These are phyloP conservation scores for Huntiella abstrusa DNA, from an alignment of 2,329 filamentous ascomycete genomes.

Conservation along the genomic window DNA sequence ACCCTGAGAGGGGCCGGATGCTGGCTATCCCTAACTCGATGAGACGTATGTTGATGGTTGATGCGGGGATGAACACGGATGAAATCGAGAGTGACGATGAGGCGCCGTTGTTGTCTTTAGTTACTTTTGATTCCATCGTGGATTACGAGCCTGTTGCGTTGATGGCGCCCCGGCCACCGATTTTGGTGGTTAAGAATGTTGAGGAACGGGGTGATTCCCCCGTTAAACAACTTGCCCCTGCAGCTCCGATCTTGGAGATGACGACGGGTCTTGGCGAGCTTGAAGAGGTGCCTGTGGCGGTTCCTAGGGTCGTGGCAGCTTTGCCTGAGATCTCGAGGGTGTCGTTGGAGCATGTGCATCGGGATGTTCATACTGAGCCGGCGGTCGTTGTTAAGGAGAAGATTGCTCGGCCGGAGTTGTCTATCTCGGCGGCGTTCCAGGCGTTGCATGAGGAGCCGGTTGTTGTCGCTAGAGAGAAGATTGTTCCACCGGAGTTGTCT, in stretches of 20 bases:
- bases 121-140: conserved; percentile 3
- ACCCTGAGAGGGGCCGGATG: conserved; percentile 3
- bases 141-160: conserved; percentile 6
- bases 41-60: conserved; percentile 30
- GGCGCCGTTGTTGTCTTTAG: conserved; percentile 12
- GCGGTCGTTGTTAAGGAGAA: too few species aligned
- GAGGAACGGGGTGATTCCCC: conserved; percentile 4
- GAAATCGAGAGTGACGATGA: conserved; percentile 22
- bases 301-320: background rate
- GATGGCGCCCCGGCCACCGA: background rate
- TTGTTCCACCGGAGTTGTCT: too few species aligned
- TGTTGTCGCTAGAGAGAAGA: background rate
- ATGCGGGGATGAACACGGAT: conserved; percentile 43
- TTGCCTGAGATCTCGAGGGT: background rate
- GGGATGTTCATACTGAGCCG: too few species aligned
- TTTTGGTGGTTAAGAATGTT: conserved; percentile 1
- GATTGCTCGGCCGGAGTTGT: too few species aligned
- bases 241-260: conserved; percentile 3
- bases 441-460: background rate
- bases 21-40: conserved; percentile 8
- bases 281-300: background rate
- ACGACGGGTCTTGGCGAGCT: background rate
- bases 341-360: background rate
- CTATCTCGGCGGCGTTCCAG: too few species aligned
- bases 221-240: background rate